Conservation (phyloP, 2,329 filamentous ascomycete species). For the Curvularia sp. region DNA sequence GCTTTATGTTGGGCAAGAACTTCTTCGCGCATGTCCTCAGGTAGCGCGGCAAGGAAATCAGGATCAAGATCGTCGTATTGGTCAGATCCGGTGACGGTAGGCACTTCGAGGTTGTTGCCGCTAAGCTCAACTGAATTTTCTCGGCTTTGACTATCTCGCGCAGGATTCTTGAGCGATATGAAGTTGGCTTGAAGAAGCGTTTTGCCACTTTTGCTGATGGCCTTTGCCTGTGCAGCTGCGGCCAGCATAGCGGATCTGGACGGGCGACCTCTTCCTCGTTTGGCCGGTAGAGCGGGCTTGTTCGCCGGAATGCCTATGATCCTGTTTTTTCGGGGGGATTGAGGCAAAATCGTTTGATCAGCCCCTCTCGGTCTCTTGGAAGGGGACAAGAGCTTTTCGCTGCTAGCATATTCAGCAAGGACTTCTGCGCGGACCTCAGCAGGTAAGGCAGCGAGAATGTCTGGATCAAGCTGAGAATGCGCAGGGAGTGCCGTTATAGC, state of each 20-base stretch:
- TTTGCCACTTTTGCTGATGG: slow-evolving; percentile 35
- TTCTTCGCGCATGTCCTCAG: slow-evolving; percentile 70
- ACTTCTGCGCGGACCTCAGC: slow-evolving; percentile 86
- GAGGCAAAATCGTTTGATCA: slow-evolving; percentile 45
- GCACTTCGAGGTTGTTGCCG: slow-evolving; percentile 35
- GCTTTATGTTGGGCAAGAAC: slow-evolving; percentile 74
- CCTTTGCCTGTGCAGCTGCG: slow-evolving; percentile 60
- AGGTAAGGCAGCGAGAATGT: slow-evolving; percentile 82
- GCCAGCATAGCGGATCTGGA: slow-evolving; percentile 49
- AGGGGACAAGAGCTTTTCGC: slow-evolving; percentile 34
- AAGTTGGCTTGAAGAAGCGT: slow-evolving; percentile 76
- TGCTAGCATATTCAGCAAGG: slow-evolving; percentile 69
- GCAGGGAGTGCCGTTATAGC: slow-evolving; percentile 57
- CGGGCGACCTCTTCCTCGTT: slow-evolving; percentile 67
- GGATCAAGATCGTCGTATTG: slow-evolving; percentile 47
- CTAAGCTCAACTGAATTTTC: slow-evolving; percentile 29
- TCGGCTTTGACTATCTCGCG: slow-evolving; percentile 18
- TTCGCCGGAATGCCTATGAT: slow-evolving; percentile 58
- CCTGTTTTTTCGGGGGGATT: slow-evolving; percentile 61
- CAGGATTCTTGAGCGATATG: slow-evolving; percentile 52
- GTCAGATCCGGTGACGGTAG: not conserved
- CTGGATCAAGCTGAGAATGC: slow-evolving; percentile 82
- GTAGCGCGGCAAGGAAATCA: slow-evolving; percentile 81
- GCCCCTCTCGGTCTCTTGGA: slow-evolving; percentile 46
- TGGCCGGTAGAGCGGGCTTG: slow-evolving; percentile 65